Evolutionary conservation across 23 red algal species (phyloP), one percentile per base, ranked within the genome.

Genomic region (Chondrus crispus): DNA sequence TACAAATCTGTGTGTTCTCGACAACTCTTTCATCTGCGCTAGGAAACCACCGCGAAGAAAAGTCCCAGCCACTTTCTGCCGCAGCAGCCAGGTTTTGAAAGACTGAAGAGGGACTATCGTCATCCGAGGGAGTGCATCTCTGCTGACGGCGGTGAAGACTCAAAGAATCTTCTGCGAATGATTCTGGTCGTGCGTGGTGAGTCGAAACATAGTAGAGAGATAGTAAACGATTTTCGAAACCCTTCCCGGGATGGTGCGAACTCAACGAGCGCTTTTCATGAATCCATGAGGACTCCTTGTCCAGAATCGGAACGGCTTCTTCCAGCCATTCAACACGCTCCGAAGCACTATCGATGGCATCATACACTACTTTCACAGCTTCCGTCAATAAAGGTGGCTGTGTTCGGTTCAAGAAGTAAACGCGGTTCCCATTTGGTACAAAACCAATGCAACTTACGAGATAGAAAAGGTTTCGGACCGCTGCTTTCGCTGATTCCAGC

Each of bases 1-100:
- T 49, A 40, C 70, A 53, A 28, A 88, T 91, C 63, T 84, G 74
- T 3, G 87, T 96, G 3, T 77, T 3, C n/a, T n/a, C n/a, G 39
- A 64, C 54, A 32, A 82, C 46, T 39, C 87, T 78, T 11, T 52
- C 35, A 39, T 40, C 68, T 3, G n/a, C 43, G 51, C 49, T 87
- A 45, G 55, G 60, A 55, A 93, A 75, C 96, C 96, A 98, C 26
- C 96, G 82, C 30, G 96, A 95, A 35, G 93, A 93, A 46, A 93
- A 98, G 46, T 98, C 96, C 96, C 93, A 95, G 47, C 96, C 96
- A 68, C 96, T 98, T 78, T 98, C 96, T 47, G 96, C 96, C 29
- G 80, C 96, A 22, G 96, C 77, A 18, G 93, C 92, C 8, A 98
- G 28, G 68, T 93, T 81, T 20, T 77, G 38, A 32, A 81, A 91